A percentile compares a stretch with the other conserved stretches of the same genome.
These are phyloP conservation scores for Phytophthora rubi DNA, from an alignment of 352 stramenopile genomes.

Conservation along the genomic window DNA sequence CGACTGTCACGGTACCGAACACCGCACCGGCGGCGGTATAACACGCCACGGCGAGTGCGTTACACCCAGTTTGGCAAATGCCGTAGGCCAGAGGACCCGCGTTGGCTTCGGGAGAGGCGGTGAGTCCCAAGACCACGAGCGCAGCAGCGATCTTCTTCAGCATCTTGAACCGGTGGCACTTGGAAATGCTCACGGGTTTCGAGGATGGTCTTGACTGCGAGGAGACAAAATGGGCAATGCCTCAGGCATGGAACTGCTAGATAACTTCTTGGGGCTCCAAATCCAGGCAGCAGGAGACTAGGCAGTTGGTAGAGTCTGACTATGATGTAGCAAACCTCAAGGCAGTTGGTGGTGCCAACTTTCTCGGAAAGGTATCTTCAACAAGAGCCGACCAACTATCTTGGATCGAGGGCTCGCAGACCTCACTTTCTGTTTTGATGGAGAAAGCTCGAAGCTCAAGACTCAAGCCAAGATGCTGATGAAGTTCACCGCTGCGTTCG, in stretches of 20 bases:
- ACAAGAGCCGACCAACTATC: neutral
- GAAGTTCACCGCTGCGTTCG: neutral
- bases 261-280: neutral
- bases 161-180: slow-evolving; percentile 2
- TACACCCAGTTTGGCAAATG: slow-evolving; percentile 51
- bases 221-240: neutral
- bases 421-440: neutral
- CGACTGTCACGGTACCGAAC: slow-evolving; percentile 44
- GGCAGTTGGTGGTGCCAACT: neutral
- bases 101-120: slow-evolving; percentile 1
- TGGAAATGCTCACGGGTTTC: neutral
- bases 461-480: neutral
- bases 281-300: too few relatives aligned
- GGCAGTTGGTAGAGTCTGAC: too few relatives aligned
- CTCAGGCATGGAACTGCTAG: neutral
- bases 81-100: slow-evolving; percentile 38
- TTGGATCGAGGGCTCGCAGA: neutral
- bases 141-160: slow-evolving; percentile 8
- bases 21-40: slow-evolving; percentile 39
- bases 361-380: neutral
- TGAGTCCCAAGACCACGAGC: slow-evolving; percentile 11
- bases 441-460: neutral
- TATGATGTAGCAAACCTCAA: neutral
- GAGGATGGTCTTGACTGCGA: neutral
- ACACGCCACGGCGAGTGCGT: slow-evolving; percentile 42